Conservation (phyloP, 2,329 filamentous ascomycete genomes). For the Colletotrichum sansevieriae region DNA sequence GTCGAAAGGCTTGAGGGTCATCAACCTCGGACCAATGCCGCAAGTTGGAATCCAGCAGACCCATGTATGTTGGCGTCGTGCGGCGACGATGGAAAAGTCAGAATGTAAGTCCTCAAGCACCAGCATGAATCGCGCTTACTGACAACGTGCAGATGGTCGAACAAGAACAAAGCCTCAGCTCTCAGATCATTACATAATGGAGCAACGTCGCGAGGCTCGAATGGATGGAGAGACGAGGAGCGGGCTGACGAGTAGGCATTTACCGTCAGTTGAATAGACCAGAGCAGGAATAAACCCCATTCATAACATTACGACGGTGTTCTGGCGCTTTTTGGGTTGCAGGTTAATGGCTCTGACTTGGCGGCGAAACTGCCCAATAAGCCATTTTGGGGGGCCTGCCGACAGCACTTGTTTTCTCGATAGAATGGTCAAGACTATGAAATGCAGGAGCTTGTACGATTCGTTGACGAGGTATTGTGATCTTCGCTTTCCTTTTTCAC, state of each 20-base stretch:
- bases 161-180: slow-evolving; percentile 43
- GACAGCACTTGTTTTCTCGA: no score
- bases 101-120: slow-evolving; percentile 74
- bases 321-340: slow-evolving; percentile 20
- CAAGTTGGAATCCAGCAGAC: slow-evolving; percentile 89
- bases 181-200: slow-evolving; percentile 41
- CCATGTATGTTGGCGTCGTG: slow-evolving; percentile 90
- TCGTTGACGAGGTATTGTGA: no score
- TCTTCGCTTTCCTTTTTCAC: no score
- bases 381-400: background rate
- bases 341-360: background rate
- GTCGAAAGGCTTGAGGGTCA: slow-evolving; percentile 85
- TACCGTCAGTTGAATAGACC: slow-evolving; percentile 11
- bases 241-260: slow-evolving; percentile 7
- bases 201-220: slow-evolving; percentile 30
- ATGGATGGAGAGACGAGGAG: slow-evolving; percentile 35
- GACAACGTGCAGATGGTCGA: slow-evolving; percentile 45
- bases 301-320: slow-evolving; percentile 31
- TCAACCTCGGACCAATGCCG: slow-evolving; percentile 82
- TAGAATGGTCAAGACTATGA: background rate
- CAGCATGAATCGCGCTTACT: background rate
- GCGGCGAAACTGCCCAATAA: background rate
- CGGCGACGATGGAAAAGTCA: slow-evolving; percentile 87
- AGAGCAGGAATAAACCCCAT: slow-evolving; percentile 30
- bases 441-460: background rate